Base-by-base conservation (phyloP, 1,284 basidiomycete species). In the Cutaneotrichosporon sp. region DNA sequence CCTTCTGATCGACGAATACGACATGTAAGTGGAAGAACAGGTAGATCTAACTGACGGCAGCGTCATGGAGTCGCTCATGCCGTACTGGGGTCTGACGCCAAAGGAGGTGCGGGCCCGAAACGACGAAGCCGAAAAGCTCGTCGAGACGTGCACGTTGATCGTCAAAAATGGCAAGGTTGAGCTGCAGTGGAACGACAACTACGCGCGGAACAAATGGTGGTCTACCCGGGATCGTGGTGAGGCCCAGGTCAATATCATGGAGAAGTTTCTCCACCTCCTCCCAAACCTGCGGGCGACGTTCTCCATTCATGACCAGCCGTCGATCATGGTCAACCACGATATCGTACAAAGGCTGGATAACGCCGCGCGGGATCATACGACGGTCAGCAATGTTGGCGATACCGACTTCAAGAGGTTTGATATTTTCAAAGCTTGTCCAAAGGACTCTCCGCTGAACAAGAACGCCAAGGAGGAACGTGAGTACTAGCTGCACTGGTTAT, bases 141-240 rank as follows among this genome's bases (percentile, higher is more conserved):
- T 61, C n/a, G 75, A 76, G 52, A 76, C 75, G 0, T 76, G 72
- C 54, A 75, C 75, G 9, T 57, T 76, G 27, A 68, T 76, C 34
- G 64, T 75, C 16, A 64, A 70, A 46, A 66, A 73, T 44, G 70
- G 71, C 27, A 74, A 72, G 49, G 71, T 75, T 10, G 74, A 73
- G 55, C 57, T 75, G 14, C 68, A 75, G 54, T 76, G 75, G 75
- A 76, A 76, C 61, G 75, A 76, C 60, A 63, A 73, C 37, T 75
- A 76, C 47, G 70, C 72, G 5, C 57, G 74, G 41, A 70, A 76
- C 51, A 67, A 56, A 14, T 75, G 73, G 72, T 70, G 69, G 66
- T 67, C 68, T 6, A 65, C 65, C 19, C 48, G 73, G 45, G 61
- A 65, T 1, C 61, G 75, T 38, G 74, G 72, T 7, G 75, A 76